Percentiles rank a stretch among this genome's conserved stretches.
These are phyloP conservation scores for Anacardium occidentale DNA, from an alignment of 345 rosid genomes.

Conservation along the genomic window DNA sequence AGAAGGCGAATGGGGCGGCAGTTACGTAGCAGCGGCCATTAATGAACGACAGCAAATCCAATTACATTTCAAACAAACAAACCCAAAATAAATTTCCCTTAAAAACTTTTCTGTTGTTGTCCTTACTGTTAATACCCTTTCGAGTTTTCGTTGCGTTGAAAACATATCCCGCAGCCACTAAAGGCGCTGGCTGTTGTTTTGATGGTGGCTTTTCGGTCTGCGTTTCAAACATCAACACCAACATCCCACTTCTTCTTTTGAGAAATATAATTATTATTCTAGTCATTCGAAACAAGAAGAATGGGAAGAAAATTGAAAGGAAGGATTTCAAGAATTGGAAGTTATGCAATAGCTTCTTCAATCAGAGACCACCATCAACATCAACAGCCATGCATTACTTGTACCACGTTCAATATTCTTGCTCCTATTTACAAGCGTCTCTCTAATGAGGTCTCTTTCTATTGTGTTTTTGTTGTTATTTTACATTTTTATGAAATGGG, in stretches of 20 bases:
- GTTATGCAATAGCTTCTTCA: constrained; percentile 83
- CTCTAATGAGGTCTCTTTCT: constrained; percentile 39
- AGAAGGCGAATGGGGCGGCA: background rate
- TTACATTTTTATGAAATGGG: background rate
- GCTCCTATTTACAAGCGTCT: constrained; percentile 91
- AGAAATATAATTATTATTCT: too few species aligned
- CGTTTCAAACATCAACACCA: too few species aligned
- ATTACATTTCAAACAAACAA: background rate
- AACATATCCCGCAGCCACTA: too few species aligned
- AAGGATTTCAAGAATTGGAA: constrained; percentile 73
- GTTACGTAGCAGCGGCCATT: background rate
- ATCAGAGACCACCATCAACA: constrained; percentile 58
- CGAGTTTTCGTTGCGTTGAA: too few species aligned
- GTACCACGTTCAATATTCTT: constrained; percentile 83
- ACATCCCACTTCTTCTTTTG: too few species aligned
- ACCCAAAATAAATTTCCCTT: background rate
- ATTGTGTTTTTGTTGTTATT: background rate
- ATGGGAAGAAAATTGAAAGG: constrained; percentile 45
- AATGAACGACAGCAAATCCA: background rate
- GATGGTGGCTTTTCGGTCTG: background rate
- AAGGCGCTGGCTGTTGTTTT: background rate
- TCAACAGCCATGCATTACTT: constrained; percentile 73
- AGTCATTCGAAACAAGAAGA: background rate
- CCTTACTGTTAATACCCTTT: too few species aligned
- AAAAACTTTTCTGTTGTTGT: too few species aligned